Evolutionary conservation across 139 green algal species (phyloP).

Genomic region (Tetradesmus obliquus): DNA sequence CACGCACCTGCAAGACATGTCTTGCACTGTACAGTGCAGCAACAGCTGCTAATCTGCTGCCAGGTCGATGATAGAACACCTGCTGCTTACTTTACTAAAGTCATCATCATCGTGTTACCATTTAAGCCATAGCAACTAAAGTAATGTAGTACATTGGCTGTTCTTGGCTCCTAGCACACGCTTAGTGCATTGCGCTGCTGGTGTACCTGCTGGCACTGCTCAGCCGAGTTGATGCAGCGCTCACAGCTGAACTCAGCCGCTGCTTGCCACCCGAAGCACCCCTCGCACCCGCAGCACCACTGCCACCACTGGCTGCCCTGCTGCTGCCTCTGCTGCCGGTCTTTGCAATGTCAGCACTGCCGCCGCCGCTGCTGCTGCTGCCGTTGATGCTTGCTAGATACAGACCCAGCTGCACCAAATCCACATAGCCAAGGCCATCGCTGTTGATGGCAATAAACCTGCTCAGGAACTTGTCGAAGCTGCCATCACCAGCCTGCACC

Average conservation of each 20-base stretch:
- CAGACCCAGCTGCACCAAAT: conserved; percentile 3
- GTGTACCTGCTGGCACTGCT: not conserved
- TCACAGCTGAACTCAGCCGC: not conserved
- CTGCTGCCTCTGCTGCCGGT: conserved; percentile 14
- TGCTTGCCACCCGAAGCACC: not conserved
- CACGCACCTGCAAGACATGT: no score
- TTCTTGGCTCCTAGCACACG: no score
- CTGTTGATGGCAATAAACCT: conserved; percentile 39
- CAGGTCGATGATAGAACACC: no score
- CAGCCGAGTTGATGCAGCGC: not conserved
- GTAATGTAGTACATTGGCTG: no score
- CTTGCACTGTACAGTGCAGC: no score
- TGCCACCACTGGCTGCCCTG: not conserved
- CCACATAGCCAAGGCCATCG: conserved; percentile 26
- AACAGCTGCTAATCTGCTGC: no score
- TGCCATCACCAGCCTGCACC: conserved; percentile 34
- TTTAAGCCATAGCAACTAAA: no score
- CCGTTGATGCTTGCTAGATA: not conserved
- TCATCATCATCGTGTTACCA: no score
- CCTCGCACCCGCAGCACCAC: not conserved
- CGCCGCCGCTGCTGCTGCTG: not conserved
- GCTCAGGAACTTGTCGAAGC: conserved; percentile 24
- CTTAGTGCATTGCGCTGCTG: not conserved
- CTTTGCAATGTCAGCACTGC: not conserved
- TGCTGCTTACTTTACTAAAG: no score